Evolutionary conservation across 83 land plant genomes (phyloP), one percentile per base, ranked within the genome.

Genomic region (Isoetes engelmannii): DNA sequence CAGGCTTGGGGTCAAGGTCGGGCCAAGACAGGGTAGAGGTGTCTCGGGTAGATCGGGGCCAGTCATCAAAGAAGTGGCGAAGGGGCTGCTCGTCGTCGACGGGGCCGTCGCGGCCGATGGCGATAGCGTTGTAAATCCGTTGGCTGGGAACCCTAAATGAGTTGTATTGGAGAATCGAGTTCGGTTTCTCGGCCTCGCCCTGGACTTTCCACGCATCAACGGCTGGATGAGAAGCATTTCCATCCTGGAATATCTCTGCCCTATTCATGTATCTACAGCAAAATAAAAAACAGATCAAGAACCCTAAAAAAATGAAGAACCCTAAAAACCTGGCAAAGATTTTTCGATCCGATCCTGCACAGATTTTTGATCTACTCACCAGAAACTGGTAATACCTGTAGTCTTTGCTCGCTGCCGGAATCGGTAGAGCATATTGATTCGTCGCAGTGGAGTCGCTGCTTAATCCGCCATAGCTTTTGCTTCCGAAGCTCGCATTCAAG

Each of bases 31-130:
- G 41, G 42, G 43, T 6, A 0, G 65, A 0, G 18, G 65, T 47
- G 65, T 62, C 65, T 28, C 37, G 37, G 37, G 37, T 28, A n/a
- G 62, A 59, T 37, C 65, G 42, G 6, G 65, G 65, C 65, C 65
- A 62, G 42, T 62, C 65, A 13, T 62, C 65, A n/a, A 62, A 62
- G 65, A 62, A 62, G 13, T 62, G 65, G 42, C 65, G 65, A 8
- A 62, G 44, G 43, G 65, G 65, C 42, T 62, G 65, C 42, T 15
- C 21, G 10, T 61, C 64, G 4, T 44, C 9, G 13, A 43, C 65
- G 47, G 47, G 6, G 9, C 62, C 1, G 43, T 15, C 37, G 6
- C 65, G 47, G 62, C 18, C 62, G 37, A 28, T 28, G 37, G 37
- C 37, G 37, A 28, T 28, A 0, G 37, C 37, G 37, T 28, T 2